Conservation (phyloP, 83 land plant genomes). For the Thuja plicata region DNA sequence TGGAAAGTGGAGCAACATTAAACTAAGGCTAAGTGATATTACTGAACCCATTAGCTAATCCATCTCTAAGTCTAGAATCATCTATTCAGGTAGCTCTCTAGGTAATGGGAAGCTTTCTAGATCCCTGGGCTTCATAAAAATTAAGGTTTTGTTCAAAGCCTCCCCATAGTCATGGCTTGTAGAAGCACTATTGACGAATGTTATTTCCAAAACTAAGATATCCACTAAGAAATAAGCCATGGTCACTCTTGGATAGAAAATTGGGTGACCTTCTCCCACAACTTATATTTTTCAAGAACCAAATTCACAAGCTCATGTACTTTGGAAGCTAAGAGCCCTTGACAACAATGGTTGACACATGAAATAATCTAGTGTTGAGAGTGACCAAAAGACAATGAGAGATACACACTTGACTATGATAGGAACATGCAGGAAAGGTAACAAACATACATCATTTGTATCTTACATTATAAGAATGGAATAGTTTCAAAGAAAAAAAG, state of each 20-base stretch:
- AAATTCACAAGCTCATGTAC: neutral
- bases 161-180: conserved; percentile 64
- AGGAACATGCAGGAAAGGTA: neutral
- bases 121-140: conserved; percentile 84
- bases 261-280: neutral
- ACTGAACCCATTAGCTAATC: conserved; percentile 52
- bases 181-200: conserved; percentile 23
- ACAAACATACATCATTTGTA: neutral
- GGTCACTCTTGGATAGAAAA: neutral
- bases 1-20: neutral
- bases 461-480: neutral
- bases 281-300: neutral
- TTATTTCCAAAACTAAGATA: neutral
- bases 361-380: neutral
- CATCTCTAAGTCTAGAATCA: conserved; percentile 69
- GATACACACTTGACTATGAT: neutral
- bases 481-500: neutral
- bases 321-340: neutral
- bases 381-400: neutral
- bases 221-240: neutral
- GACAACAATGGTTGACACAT: neutral
- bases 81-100: conserved; percentile 68
- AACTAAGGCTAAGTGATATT: neutral
- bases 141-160: conserved; percentile 70
- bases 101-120: conserved; percentile 56